A percentile compares a stretch with the other conserved stretches of the same genome.
phyloP scores from a whole-genome alignment of 768 basidiomycete species.

The Boletus subparvulus region DNA sequence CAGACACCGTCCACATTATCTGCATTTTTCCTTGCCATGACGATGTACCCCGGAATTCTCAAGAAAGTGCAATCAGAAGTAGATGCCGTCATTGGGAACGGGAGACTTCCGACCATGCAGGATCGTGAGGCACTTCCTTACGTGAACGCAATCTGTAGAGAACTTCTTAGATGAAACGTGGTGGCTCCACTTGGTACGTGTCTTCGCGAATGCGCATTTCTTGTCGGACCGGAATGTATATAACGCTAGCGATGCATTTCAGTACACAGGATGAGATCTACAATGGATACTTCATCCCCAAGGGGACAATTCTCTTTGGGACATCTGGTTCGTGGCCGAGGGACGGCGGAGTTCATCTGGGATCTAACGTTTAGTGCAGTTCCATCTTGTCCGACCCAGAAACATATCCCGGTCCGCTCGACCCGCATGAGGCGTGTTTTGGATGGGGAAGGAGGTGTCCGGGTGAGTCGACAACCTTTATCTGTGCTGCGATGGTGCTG shows the following conservation, averaged over 20 bases:
- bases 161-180: slow-evolving; percentile 12
- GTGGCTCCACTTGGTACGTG: background rate
- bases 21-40: slow-evolving; percentile 20
- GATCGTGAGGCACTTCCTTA: slow-evolving; percentile 14
- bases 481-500: slow-evolving; percentile 2
- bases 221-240: background rate
- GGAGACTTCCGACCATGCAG: slow-evolving; percentile 8
- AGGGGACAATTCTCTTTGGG: slow-evolving; percentile 10
- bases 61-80: slow-evolving; percentile 15
- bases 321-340: slow-evolving; percentile 8
- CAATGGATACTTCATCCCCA: slow-evolving; percentile 24
- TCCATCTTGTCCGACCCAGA: slow-evolving; percentile 7
- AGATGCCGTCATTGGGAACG: slow-evolving; percentile 1
- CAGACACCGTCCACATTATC: slow-evolving; percentile 6
- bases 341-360: background rate
- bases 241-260: slow-evolving; percentile 1
- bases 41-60: slow-evolving; percentile 2
- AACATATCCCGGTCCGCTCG: slow-evolving; percentile 10
- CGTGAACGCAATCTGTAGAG: slow-evolving; percentile 17
- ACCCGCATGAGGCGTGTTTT: slow-evolving; percentile 15
- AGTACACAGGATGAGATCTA: slow-evolving; percentile 17
- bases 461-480: slow-evolving; percentile 11
- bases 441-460: slow-evolving; percentile 16
- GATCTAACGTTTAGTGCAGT: background rate
- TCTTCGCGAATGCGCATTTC: background rate